Conservation (phyloP, 2,329 filamentous ascomycete genomes). For the Talaromyces atroroseus region DNA sequence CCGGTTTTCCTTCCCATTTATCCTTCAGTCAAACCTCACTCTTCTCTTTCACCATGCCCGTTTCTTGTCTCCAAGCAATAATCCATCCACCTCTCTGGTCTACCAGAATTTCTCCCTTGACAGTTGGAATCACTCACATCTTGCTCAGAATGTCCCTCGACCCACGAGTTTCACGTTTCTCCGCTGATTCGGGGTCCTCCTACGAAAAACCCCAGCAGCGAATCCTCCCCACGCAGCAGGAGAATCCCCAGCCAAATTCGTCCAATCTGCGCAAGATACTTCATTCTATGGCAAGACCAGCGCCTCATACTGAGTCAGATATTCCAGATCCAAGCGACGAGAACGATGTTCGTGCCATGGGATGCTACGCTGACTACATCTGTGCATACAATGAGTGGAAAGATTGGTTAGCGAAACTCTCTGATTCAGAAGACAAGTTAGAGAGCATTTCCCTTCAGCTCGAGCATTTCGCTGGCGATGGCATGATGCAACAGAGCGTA, state of each 20-base stretch:
- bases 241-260: too few species aligned
- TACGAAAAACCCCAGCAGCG: too few species aligned
- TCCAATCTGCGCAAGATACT: not conserved
- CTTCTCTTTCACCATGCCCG: too few species aligned
- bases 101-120: too few species aligned
- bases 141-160: not conserved
- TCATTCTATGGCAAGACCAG: not conserved
- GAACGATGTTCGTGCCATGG: not conserved
- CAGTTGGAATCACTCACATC: not conserved
- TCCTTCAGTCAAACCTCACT: too few species aligned
- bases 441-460: not conserved
- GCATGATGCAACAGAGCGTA: not conserved
- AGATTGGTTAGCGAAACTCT: not conserved
- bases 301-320: not conserved
- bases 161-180: not conserved
- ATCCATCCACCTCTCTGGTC: too few species aligned
- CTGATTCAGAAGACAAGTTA: not conserved
- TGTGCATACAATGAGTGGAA: not conserved
- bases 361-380: not conserved
- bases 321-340: not conserved
- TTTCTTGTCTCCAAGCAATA: too few species aligned
- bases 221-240: too few species aligned
- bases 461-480: not conserved
- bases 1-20: too few species aligned
- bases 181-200: not conserved